These are phyloP conservation scores for Tylopilus intermedius DNA, from an alignment of 768 basidiomycete genomes.

Conservation along the genomic window DNA sequence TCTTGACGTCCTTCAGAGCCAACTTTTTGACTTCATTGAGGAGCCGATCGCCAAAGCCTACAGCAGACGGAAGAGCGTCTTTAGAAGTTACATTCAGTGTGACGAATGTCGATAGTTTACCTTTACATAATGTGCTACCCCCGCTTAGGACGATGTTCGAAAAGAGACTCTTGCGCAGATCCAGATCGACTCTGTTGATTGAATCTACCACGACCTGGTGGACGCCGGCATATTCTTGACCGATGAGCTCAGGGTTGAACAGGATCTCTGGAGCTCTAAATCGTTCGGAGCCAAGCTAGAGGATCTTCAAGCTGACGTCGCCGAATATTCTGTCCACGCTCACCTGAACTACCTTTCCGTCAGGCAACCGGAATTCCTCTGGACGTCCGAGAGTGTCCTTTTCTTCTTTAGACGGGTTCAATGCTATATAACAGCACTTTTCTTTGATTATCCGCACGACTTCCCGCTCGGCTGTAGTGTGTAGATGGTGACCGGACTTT, in stretches of 20 bases:
- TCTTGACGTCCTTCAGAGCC: slow-evolving; percentile 92
- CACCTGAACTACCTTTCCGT: slow-evolving; percentile 90
- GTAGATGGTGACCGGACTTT: slow-evolving; percentile 90
- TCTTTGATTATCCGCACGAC: slow-evolving; percentile 97
- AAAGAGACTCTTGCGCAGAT: slow-evolving; percentile 90
- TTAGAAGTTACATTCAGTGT: slow-evolving; percentile 15
- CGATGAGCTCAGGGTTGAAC: slow-evolving; percentile 96
- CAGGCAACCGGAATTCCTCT: slow-evolving; percentile 91
- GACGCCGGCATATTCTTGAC: slow-evolving; percentile 93
- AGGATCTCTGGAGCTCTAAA: slow-evolving; percentile 97
- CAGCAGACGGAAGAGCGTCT: slow-evolving; percentile 3
- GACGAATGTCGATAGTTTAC: slow-evolving; percentile 37
- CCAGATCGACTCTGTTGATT: slow-evolving; percentile 92
- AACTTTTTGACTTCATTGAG: slow-evolving; percentile 96
- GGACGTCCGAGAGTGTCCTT: slow-evolving; percentile 74
- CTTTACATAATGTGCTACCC: slow-evolving; percentile 92
- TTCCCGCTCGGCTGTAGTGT: slow-evolving; percentile 96
- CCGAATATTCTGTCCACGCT: slow-evolving; percentile 19
- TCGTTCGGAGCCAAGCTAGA: slow-evolving; percentile 86
- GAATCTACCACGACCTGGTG: slow-evolving; percentile 99
- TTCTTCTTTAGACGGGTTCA: slow-evolving; percentile 92
- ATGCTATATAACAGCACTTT: slow-evolving; percentile 92
- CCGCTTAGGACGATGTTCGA: slow-evolving; percentile 96
- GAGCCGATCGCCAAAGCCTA: slow-evolving; percentile 93
- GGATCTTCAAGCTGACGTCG: slow-evolving; percentile 11